Evolutionary conservation across 176 grass and related monocot species (phyloP).

Genomic region (Musa beccarii): DNA sequence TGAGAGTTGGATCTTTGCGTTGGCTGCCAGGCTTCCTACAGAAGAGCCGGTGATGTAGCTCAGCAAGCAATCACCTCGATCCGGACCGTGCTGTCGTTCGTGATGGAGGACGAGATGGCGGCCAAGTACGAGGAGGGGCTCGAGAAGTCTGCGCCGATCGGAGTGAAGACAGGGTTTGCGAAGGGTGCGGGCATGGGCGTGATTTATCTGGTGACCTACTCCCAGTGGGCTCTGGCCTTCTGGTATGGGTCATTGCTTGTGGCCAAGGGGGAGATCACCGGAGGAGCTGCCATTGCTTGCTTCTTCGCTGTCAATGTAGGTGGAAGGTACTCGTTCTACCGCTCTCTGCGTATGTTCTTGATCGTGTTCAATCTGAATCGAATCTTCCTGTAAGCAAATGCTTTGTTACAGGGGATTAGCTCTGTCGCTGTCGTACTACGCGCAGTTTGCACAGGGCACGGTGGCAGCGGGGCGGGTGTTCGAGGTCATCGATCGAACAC

Average conservation of each 20-base stretch:
- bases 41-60: slow-evolving; percentile 40
- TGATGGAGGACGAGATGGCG: slow-evolving; percentile 54
- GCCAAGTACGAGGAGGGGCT: slow-evolving; percentile 35
- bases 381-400: not conserved
- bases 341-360: no score
- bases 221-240: slow-evolving; percentile 55
- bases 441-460: slow-evolving; percentile 43
- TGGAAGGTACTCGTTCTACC: slow-evolving; percentile 26
- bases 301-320: slow-evolving; percentile 68
- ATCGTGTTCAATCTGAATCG: not conserved
- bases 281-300: slow-evolving; percentile 57
- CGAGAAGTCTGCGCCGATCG: slow-evolving; percentile 28
- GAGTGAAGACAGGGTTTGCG: slow-evolving; percentile 53
- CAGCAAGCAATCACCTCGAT: slow-evolving; percentile 67
- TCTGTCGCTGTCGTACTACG: slow-evolving; percentile 40
- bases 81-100: slow-evolving; percentile 52
- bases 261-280: slow-evolving; percentile 27
- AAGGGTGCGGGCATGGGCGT: slow-evolving; percentile 63
- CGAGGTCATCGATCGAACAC: slow-evolving; percentile 43
- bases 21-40: slow-evolving; percentile 38
- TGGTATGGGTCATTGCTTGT: slow-evolving; percentile 57
- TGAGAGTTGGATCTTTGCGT: not conserved
- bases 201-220: slow-evolving; percentile 56
- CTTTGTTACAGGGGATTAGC: slow-evolving; percentile 31
- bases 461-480: slow-evolving; percentile 44